Base-by-base conservation (phyloP, 164 flowering plant species). In the Nelumbo lutea region DNA sequence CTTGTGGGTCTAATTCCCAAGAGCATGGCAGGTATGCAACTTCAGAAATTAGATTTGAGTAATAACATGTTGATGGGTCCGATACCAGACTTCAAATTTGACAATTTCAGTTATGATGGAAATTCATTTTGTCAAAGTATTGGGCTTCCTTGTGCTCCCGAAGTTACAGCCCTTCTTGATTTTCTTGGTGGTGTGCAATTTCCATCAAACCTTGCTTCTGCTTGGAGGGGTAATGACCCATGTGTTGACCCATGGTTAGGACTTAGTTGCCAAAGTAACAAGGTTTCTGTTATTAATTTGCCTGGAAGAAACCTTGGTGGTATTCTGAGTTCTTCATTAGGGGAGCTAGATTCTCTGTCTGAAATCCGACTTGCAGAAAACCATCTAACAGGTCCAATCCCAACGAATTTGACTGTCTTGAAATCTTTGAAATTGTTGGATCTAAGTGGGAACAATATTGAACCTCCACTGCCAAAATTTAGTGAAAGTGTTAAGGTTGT, bases 31-130 rank as follows among this genome's bases (percentile, higher is more conserved):
- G 63, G 65, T 67, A 50, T 89, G 86, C 47, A 67, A 2, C 68
- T 87, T 53, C 70, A 78, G 6, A 47, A 46, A 2, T 67, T 89
- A 57, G 81, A 83, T 77, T 77, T 89, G 83, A 84, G 76, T 75
- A 87, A 89, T 59, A 89, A 89, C 63, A 70, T 75, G 69, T 70
- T 89, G 3, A 85, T 86, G 88, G 95, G 95, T 62, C 91, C 91
- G 4, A 73, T 83, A 10, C 95, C 91, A 4, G 69, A 78, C 44
- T 83, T 85, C 58, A 84, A 79, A 72, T 72, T 88, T 3, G n/a
- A 46, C 1, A 78, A 79, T 15, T 75, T 44, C 56, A 40, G 78
- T 38, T 88, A 2, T 72, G 42, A 11, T 52, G 71, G 82, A 1
- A 88, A 88, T 66, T 40, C 69, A 0, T 88, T 88, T 58, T 89